These are phyloP conservation scores for Aethionema arabicum DNA, from an alignment of 345 rosid species.

Conservation along the genomic window DNA sequence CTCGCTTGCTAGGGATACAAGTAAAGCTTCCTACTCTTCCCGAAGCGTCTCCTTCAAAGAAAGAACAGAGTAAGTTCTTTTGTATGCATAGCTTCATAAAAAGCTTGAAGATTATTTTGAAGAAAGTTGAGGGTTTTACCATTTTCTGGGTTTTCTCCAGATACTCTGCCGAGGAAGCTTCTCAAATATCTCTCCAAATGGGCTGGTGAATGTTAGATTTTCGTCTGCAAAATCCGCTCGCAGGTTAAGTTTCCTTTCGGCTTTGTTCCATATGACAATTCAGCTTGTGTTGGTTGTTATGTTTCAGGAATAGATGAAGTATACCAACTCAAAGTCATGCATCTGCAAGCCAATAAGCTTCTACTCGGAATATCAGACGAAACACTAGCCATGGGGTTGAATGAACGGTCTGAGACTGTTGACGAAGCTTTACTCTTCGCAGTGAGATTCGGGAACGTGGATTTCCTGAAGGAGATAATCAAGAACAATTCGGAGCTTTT, in stretches of 20 bases:
- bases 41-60: conserved; percentile 24
- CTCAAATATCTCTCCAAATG: conserved; percentile 29
- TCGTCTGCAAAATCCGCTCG: background rate
- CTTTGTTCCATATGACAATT: background rate
- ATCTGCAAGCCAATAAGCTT: conserved; percentile 33
- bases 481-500: conserved; percentile 37
- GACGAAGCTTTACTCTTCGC: conserved; percentile 36
- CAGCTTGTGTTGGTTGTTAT: conserved; percentile 3
- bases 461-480: conserved; percentile 34
- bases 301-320: conserved; percentile 32
- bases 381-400: conserved; percentile 22
- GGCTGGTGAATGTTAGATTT: conserved; percentile 20
- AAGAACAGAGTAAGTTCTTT: conserved; percentile 29
- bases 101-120: background rate
- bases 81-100: background rate
- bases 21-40: conserved; percentile 35
- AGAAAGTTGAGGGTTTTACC: background rate
- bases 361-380: conserved; percentile 31
- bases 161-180: conserved; percentile 21
- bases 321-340: conserved; percentile 31
- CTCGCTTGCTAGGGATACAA: conserved; percentile 29
- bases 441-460: conserved; percentile 34
- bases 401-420: conserved; percentile 31
- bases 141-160: background rate
- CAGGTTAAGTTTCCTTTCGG: background rate